These are phyloP conservation scores for Cladophialophora bantiana DNA, from an alignment of 2,329 filamentous ascomycete genomes.

Conservation along the genomic window DNA sequence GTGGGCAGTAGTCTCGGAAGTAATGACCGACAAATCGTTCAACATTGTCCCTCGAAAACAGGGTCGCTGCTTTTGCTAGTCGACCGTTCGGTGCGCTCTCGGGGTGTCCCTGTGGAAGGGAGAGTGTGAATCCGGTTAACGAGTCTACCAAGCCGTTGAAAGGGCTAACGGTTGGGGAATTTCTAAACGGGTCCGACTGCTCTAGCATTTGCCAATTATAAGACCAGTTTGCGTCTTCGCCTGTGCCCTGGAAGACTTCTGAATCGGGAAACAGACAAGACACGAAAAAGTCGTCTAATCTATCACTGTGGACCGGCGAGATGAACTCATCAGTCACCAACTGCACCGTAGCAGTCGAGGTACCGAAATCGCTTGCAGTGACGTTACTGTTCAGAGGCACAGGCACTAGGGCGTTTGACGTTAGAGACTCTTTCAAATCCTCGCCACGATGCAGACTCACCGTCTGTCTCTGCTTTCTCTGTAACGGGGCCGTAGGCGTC, in stretches of 20 bases:
- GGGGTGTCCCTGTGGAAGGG: slow-evolving; percentile 12
- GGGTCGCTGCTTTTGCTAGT: slow-evolving; percentile 1
- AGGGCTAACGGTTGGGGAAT: neutral
- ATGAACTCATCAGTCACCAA: slow-evolving; percentile 12
- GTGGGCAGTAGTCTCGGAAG: slow-evolving; percentile 22
- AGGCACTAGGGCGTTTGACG: neutral
- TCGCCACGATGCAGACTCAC: neutral
- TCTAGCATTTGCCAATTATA: neutral
- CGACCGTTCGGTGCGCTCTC: slow-evolving; percentile 11
- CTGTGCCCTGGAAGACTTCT: slow-evolving; percentile 7
- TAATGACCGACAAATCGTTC: slow-evolving; percentile 20
- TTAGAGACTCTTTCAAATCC: neutral
- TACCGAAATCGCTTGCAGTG: slow-evolving; percentile 4
- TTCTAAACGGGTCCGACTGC: neutral
- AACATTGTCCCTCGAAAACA: slow-evolving; percentile 16
- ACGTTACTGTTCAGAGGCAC: neutral
- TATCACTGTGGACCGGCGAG: slow-evolving; percentile 1
- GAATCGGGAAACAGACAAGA: slow-evolving; percentile 18
- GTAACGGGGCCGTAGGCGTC: slow-evolving; percentile 4
- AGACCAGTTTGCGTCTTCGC: neutral
- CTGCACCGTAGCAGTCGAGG: slow-evolving; percentile 1
- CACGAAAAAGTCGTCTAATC: slow-evolving; percentile 17
- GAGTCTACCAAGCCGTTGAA: slow-evolving; percentile 16
- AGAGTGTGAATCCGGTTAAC: slow-evolving; percentile 17
- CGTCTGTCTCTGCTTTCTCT: neutral